Conservation (phyloP, 2,329 filamentous ascomycete genomes). For the Rhytidhysteron rufulum region DNA sequence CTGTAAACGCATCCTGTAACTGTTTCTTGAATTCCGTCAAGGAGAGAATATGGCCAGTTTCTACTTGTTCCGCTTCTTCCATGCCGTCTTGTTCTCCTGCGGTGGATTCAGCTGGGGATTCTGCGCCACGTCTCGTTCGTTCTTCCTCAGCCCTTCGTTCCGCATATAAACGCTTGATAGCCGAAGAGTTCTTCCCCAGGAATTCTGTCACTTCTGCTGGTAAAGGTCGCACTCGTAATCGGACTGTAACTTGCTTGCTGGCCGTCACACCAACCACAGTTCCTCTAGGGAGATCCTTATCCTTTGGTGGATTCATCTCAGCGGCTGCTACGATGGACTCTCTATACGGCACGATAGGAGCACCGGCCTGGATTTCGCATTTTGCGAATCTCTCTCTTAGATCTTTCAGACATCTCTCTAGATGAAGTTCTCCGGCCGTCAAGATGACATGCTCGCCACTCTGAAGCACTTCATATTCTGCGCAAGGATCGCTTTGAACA, state of each 20-base stretch:
- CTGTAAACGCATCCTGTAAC: slow-evolving; percentile 65
- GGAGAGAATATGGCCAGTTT: slow-evolving; percentile 59
- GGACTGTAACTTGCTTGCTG: slow-evolving; percentile 80
- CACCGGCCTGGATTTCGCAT: slow-evolving; percentile 91
- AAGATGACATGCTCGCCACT: slow-evolving; percentile 94
- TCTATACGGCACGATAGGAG: slow-evolving; percentile 90
- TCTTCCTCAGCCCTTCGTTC: slow-evolving; percentile 56
- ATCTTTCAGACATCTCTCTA: slow-evolving; percentile 92
- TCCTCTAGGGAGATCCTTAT: slow-evolving; percentile 82
- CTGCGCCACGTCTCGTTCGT: slow-evolving; percentile 32
- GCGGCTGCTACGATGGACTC: slow-evolving; percentile 84
- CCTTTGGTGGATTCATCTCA: slow-evolving; percentile 87
- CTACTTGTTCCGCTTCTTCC: slow-evolving; percentile 51
- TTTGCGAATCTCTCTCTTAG: slow-evolving; percentile 86
- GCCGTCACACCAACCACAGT: slow-evolving; percentile 70
- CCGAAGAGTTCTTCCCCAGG: slow-evolving; percentile 71
- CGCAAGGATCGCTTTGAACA: slow-evolving; percentile 92
- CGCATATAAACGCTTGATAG: slow-evolving; percentile 75
- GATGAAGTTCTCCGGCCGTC: slow-evolving; percentile 89
- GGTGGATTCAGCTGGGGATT: slow-evolving; percentile 37
- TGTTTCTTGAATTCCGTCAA: slow-evolving; percentile 73
- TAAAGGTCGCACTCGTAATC: slow-evolving; percentile 73
- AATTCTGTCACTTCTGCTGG: slow-evolving; percentile 79
- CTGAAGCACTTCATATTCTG: slow-evolving; percentile 87
- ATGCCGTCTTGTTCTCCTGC: slow-evolving; percentile 48